Evolutionary conservation across 192 early-diverging fungal species (phyloP).

Genomic region (Entomortierella lignicola): DNA sequence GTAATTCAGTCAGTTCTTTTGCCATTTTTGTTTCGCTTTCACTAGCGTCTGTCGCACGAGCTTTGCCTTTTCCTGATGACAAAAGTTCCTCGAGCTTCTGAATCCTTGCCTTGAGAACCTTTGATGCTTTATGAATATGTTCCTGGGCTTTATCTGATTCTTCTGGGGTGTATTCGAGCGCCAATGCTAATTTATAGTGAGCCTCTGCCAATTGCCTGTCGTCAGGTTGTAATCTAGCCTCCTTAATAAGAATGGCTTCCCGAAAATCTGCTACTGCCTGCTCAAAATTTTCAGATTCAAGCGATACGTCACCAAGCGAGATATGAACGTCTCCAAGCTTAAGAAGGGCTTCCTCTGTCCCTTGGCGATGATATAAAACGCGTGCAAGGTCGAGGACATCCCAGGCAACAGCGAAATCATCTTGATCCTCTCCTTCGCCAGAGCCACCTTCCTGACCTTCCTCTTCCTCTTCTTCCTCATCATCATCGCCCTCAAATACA

Average conservation of each 20-base stretch:
- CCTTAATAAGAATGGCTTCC: slow-evolving; percentile 67
- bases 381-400: slow-evolving; percentile 88
- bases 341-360: slow-evolving; percentile 57
- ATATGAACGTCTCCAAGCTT: slow-evolving; percentile 77
- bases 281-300: slow-evolving; percentile 82
- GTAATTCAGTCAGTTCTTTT: slow-evolving; percentile 70
- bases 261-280: slow-evolving; percentile 72
- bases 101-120: slow-evolving; percentile 65
- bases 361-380: slow-evolving; percentile 74
- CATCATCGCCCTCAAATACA: slow-evolving; percentile 73
- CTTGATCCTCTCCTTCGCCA: slow-evolving; percentile 48
- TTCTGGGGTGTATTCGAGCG: slow-evolving; percentile 67
- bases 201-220: slow-evolving; percentile 76
- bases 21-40: slow-evolving; percentile 49
- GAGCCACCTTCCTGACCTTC: slow-evolving; percentile 34
- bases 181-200: slow-evolving; percentile 78
- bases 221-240: slow-evolving; percentile 55
- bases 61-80: slow-evolving; percentile 62
- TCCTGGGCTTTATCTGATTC: slow-evolving; percentile 62
- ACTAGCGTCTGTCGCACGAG: slow-evolving; percentile 31
- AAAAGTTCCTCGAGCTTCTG: slow-evolving; percentile 50
- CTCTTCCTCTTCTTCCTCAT: slow-evolving; percentile 59
- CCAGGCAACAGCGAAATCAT: slow-evolving; percentile 86
- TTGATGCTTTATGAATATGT: slow-evolving; percentile 66
- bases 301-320: slow-evolving; percentile 85